These are phyloP conservation scores for Fusarium tricinctum DNA, from an alignment of 2,329 filamentous ascomycete species.

Conservation along the genomic window DNA sequence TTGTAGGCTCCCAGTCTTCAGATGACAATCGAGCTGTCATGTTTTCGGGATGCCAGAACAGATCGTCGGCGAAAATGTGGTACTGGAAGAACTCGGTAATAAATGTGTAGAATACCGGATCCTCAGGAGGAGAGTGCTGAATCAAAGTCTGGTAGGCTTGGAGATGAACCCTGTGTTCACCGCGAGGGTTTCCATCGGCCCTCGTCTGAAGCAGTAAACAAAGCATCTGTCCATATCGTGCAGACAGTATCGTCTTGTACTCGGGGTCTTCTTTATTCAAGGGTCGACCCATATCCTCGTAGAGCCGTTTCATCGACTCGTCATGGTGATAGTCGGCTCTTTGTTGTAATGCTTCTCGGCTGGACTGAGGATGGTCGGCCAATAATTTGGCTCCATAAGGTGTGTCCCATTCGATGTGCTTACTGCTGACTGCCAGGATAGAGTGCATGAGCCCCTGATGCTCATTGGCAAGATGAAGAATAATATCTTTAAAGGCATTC, in stretches of 20 bases:
- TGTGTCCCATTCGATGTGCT: constrained; percentile 75
- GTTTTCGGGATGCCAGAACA: constrained; percentile 65
- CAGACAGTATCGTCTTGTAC: constrained; percentile 64
- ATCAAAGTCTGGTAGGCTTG: constrained; percentile 81
- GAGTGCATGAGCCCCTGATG: constrained; percentile 92
- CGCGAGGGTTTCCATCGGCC: constrained; percentile 68
- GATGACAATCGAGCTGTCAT: constrained; percentile 56
- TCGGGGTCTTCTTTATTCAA: constrained; percentile 60
- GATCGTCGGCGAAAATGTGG: constrained; percentile 76
- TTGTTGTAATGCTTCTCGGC: constrained; percentile 61
- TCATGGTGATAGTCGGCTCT: constrained; percentile 70
- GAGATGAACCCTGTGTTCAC: constrained; percentile 85
- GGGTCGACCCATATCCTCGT: constrained; percentile 60
- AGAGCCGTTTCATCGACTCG: constrained; percentile 67
- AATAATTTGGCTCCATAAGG: constrained; percentile 69
- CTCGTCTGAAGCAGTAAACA: constrained; percentile 71
- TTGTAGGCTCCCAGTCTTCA: constrained; percentile 60
- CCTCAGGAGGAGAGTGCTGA: constrained; percentile 69
- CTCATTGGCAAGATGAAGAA: constrained; percentile 84
- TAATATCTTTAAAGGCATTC: constrained; percentile 87
- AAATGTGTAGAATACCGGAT: constrained; percentile 75
- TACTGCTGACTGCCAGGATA: constrained; percentile 84
- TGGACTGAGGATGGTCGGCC: constrained; percentile 63
- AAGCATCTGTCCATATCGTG: constrained; percentile 73
- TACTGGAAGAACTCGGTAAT: constrained; percentile 88